phyloP scores from a whole-genome alignment of 2,329 filamentous ascomycete genomes.

The Septoria petroselini region DNA sequence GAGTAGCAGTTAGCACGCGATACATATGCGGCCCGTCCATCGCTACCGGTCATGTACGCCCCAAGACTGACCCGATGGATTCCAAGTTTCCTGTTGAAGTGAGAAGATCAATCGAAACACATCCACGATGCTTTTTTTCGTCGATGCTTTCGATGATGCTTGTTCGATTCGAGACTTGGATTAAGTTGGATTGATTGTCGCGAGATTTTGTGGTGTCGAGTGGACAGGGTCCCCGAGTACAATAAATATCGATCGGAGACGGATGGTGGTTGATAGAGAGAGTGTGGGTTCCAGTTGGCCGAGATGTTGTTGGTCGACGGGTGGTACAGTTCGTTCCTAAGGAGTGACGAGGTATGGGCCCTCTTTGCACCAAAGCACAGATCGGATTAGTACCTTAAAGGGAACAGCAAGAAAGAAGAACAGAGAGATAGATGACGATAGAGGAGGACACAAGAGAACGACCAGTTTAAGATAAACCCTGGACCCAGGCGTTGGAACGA shows the following conservation, averaged over 20 bases:
- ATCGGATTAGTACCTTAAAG: constrained; percentile 25
- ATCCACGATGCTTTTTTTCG: constrained; percentile 16
- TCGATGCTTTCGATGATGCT: too few relatives aligned
- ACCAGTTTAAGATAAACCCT: constrained; percentile 35
- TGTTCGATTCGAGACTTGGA: constrained; percentile 18
- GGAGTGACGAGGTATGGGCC: constrained; percentile 26
- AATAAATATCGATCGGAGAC: constrained; percentile 19
- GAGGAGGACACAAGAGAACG: constrained; percentile 26
- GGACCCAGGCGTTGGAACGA: constrained; percentile 29
- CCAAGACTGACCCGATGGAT: constrained; percentile 22
- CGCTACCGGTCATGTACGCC: constrained; percentile 15
- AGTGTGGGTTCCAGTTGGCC: too few relatives aligned
- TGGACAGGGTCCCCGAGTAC: constrained; percentile 25
- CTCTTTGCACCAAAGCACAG: constrained; percentile 22
- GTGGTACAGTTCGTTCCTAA: constrained; percentile 27
- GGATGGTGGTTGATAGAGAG: constrained; percentile 21
- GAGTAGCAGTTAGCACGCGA: constrained; percentile 24
- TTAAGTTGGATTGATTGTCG: constrained; percentile 23
- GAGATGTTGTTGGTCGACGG: neutral
- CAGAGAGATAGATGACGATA: constrained; percentile 31
- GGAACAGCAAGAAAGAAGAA: constrained; percentile 28
- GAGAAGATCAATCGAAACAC: constrained; percentile 24
- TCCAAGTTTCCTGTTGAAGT: constrained; percentile 11
- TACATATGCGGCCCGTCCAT: constrained; percentile 21
- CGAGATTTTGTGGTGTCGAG: constrained; percentile 16